Evolutionary conservation across 75 land plant species (phyloP).

Genomic region (Pinus tabuliformis): DNA sequence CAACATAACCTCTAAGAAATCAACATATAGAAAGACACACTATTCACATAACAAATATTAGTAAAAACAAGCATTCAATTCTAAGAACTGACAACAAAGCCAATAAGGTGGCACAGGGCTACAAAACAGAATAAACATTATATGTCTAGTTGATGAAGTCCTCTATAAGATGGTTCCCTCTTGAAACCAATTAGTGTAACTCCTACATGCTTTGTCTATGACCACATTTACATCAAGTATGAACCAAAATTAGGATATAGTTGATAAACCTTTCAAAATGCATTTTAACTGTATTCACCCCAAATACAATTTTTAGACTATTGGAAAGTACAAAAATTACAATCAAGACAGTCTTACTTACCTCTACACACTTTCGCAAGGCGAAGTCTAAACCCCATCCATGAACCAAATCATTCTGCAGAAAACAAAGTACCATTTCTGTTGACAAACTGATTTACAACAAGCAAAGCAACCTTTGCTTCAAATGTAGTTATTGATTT

Average conservation of each 20-base stretch:
- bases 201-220: not conserved
- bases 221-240: not conserved
- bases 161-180: not conserved
- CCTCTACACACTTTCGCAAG: slow-evolving; percentile 83
- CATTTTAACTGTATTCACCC: not conserved
- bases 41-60: not conserved
- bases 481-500: not conserved
- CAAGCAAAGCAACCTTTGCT: not conserved
- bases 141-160: no score
- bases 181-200: not conserved
- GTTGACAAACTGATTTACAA: not conserved
- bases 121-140: no score
- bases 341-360: slow-evolving; percentile 8
- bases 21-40: no score
- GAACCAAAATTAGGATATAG: not conserved
- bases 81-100: not conserved
- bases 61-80: not conserved
- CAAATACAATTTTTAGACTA: not conserved
- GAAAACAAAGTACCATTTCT: not conserved
- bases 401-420: slow-evolving; percentile 94
- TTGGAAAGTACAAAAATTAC: not conserved
- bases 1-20: no score
- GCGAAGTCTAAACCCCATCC: slow-evolving; percentile 98
- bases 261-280: not conserved
- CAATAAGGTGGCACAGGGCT: no score